Evolutionary conservation across 331 rosid genomes (phyloP), one percentile per base, ranked within the genome.

Genomic region (Malus hybrid): DNA sequence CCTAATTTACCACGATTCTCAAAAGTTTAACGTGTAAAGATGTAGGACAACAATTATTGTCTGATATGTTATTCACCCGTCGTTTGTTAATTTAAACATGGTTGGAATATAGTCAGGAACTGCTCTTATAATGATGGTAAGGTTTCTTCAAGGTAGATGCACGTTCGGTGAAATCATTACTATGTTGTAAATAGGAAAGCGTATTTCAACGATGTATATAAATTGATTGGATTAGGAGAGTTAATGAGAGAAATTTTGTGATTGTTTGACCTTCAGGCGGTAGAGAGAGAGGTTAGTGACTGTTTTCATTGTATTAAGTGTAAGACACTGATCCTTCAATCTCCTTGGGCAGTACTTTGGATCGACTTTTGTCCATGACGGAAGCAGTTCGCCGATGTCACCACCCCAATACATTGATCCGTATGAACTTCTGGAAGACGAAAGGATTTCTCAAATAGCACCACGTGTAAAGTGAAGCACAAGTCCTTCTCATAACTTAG

Each of bases 391-490:
- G 68, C 80, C 96, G 28, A 48, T 84, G 29, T 87, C 92, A 39
- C 87, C 96, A 10, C 97, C 96, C n/a, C 95, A 74, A 48, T 94
- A 91, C 70, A 82, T 91, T 62, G 96, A 94, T 85, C 99, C 99
- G 28, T 94, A 88, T 75, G 95, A 84, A 67, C 97, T 92, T 74
- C 83, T 94, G 68, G 95, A 91, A 82, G 99, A 91, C 50, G 97
- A 94, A 60, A 90, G 99, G 83, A 88, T 94, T 72, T 91, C 97
- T 14, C 89, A 88, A 83, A 87, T 80, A 34, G 92, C 95, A 29
- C 93, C 95, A 61, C 87, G 83, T 76, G 85, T 90, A 73, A 94
- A 90, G 69, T 94, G 79, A 91, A 75, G 77, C 76, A 65, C 48
- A 65, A 50, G 59, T 52, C 59, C 18, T 39, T 60, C 13, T 10